Evolutionary conservation across 331 rosid species (phyloP), one percentile per base, ranked within the genome.

Genomic region (Acacia pycnantha): DNA sequence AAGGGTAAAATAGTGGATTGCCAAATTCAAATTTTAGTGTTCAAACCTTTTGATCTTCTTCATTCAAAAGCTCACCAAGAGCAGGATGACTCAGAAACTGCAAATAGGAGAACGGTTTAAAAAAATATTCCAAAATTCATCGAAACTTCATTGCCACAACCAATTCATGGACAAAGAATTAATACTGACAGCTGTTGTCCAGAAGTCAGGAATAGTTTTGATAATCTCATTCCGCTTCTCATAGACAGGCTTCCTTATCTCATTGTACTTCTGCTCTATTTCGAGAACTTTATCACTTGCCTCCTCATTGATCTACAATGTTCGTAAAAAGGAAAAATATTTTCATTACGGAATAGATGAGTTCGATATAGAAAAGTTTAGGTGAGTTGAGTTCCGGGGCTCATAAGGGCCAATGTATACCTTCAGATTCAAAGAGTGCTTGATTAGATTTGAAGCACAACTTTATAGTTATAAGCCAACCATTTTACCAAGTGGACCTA

Each of bases 1-100:
- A 67, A 33, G 37, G 27, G 40, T 58, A 37, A 35, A 51, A 44
- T 37, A 6, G 15, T 1, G 37, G 24, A 13, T 22, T 12, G 44
- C 11, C 5, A 14, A 44, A 77, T 33, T 21, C 6, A 78, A 82
- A 76, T 35, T 80, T 26, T 13, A 58, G 44, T 19, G 29, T 35
- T n/a, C 33, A 11, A 26, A 77, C 33, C 97, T 92, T 89, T 56
- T 85, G 94, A 82, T 94, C 98, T 69, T 94, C 97, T 6, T 88
- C 90, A 2, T 86, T 90, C 78, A 95, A 82, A 87, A 95, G 91
- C 71, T 88, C 98, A 43, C 91, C 72, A 29, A 95, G 97, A 8
- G 96, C 89, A 15, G 98, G 98, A 83, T 95, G 98, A 53, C 95
- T 91, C 90, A 95, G 62, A 87, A 95, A 95, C 98, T 95, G 91